phyloP scores from a whole-genome alignment of 2,329 filamentous ascomycete genomes.

The Talaromyces pinophilus region DNA sequence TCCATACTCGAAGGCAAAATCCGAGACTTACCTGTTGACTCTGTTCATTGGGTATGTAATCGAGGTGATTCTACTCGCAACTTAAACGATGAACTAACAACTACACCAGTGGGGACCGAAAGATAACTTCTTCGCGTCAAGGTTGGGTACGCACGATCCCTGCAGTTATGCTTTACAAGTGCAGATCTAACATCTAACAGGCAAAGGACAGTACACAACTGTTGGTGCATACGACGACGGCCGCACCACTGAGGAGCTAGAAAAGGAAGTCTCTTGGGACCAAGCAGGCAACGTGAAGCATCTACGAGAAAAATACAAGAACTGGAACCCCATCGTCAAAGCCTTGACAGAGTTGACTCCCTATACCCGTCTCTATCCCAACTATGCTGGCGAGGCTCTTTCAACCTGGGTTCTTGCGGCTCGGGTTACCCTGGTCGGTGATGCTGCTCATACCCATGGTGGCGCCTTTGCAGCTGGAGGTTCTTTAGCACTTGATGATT shows the following conservation, averaged over 20 bases:
- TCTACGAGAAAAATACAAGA: slow-evolving; percentile 37
- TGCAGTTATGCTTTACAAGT: neutral
- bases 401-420: slow-evolving; percentile 46
- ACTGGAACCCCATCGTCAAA: slow-evolving; percentile 48
- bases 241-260: slow-evolving; percentile 35
- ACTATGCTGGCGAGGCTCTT: slow-evolving; percentile 45
- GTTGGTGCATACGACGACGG: slow-evolving; percentile 47
- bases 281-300: slow-evolving; percentile 39
- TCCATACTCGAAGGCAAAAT: slow-evolving; percentile 43
- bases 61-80: neutral
- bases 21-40: slow-evolving; percentile 43
- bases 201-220: slow-evolving; percentile 43
- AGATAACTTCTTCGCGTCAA: slow-evolving; percentile 49
- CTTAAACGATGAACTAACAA: neutral
- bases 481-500: slow-evolving; percentile 35
- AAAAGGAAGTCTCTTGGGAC: slow-evolving; percentile 43
- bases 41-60: slow-evolving; percentile 41
- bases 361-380: slow-evolving; percentile 46
- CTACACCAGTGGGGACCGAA: slow-evolving; percentile 43
- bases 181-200: slow-evolving; percentile 21
- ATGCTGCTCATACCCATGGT: slow-evolving; percentile 36
- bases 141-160: slow-evolving; percentile 35
- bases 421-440: slow-evolving; percentile 33
- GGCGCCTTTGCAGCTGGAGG: slow-evolving; percentile 36
- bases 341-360: slow-evolving; percentile 47